These are phyloP conservation scores for Arachnomyces sp. DNA, from an alignment of 2,329 filamentous ascomycete genomes.

Conservation along the genomic window DNA sequence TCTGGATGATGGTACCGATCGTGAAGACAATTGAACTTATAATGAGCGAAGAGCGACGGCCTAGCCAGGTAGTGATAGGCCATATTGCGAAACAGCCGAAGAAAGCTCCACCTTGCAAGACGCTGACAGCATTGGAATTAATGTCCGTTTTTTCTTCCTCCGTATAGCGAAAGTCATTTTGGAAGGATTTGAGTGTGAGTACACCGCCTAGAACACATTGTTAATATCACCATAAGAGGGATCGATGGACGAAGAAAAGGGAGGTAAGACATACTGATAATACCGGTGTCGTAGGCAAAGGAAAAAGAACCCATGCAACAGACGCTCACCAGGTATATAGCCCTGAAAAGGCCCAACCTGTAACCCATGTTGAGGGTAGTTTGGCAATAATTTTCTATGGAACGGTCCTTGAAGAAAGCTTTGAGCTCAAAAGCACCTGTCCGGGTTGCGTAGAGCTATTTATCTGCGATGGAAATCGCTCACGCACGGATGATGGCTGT, in stretches of 20 bases:
- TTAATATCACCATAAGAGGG: no score
- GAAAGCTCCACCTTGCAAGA: constrained; percentile 46
- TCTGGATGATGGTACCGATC: constrained; percentile 37
- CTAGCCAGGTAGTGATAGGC: constrained; percentile 38
- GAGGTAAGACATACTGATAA: constrained; percentile 28
- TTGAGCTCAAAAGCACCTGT: no score
- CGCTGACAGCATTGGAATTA: constrained; percentile 42
- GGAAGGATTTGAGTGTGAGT: constrained; percentile 37
- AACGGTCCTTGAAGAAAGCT: no score
- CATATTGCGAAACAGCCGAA: constrained; percentile 44
- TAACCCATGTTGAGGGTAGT: constrained; percentile 19
- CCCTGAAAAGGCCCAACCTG: constrained; percentile 28
- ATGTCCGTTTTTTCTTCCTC: constrained; percentile 33
- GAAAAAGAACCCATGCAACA: constrained; percentile 34
- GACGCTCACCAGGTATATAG: constrained; percentile 28
- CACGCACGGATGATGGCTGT: no score
- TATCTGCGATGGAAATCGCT: no score
- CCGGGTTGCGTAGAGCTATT: no score
- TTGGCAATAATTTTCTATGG: no score
- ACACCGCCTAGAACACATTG: constrained; percentile 34
- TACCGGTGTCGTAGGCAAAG: constrained; percentile 33
- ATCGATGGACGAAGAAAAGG: no score
- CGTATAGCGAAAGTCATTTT: constrained; percentile 35
- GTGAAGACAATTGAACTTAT: constrained; percentile 35
- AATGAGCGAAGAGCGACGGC: constrained; percentile 38